A percentile compares a stretch with the other conserved stretches of the same genome.
phyloP scores from a whole-genome alignment of 305 asterid genomes.

The Petunia hybrid region DNA sequence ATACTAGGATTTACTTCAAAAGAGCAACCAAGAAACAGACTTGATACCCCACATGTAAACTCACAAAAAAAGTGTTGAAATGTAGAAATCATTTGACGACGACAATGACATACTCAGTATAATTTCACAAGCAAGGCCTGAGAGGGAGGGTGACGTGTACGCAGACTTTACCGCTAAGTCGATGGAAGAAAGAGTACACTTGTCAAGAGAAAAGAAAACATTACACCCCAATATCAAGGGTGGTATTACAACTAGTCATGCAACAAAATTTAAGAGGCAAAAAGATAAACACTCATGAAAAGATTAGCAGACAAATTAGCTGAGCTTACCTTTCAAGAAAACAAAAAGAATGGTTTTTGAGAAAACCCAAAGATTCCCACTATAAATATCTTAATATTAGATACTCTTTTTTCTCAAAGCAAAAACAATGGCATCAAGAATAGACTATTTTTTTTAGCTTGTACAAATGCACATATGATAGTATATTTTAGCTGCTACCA shows the following conservation, averaged over 20 bases:
- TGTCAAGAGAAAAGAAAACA: slow-evolving; percentile 1
- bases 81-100: background rate
- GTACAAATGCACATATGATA: background rate
- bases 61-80: slow-evolving; percentile 2
- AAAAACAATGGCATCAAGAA: slow-evolving; percentile 46
- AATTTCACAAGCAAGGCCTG: too few relatives aligned
- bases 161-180: too few relatives aligned
- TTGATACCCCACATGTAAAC: slow-evolving; percentile 18
- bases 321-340: slow-evolving; percentile 48
- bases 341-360: slow-evolving; percentile 40
- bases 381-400: slow-evolving; percentile 49
- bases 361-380: slow-evolving; percentile 64
- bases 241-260: slow-evolving; percentile 40
- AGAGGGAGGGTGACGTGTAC: too few relatives aligned
- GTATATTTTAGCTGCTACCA: background rate
- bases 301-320: slow-evolving; percentile 24
- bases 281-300: slow-evolving; percentile 29
- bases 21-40: slow-evolving; percentile 26
- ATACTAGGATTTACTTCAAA: slow-evolving; percentile 16
- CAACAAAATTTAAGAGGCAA: slow-evolving; percentile 25
- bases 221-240: slow-evolving; percentile 33
- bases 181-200: slow-evolving; percentile 22
- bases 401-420: slow-evolving; percentile 43
- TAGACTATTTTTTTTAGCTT: slow-evolving; percentile 9
- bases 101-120: too few relatives aligned